Percentiles rank a stretch among this genome's conserved stretches.
These are phyloP conservation scores for Aspergillus viridinutans DNA, from an alignment of 2,329 filamentous ascomycete species.

Conservation along the genomic window DNA sequence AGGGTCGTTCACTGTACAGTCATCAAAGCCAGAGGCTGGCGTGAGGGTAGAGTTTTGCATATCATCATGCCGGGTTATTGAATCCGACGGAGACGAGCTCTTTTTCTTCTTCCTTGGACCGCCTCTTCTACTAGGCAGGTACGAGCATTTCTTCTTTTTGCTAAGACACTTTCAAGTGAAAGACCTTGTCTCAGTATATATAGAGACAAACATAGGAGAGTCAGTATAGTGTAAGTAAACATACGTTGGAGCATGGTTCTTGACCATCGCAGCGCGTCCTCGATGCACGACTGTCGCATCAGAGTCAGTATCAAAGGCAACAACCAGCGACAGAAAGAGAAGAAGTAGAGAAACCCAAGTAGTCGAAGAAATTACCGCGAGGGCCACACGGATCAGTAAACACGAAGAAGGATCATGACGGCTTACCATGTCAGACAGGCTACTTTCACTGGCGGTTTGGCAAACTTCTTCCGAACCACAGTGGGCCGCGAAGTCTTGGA, in stretches of 20 bases:
- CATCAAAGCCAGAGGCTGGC: conserved; percentile 25
- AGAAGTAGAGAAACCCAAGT: conserved; percentile 2
- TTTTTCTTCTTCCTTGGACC: conserved; percentile 42
- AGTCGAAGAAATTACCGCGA: conserved; percentile 4
- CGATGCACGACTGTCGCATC: conserved; percentile 35
- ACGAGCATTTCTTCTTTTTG: conserved; percentile 40
- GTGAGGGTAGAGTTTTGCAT: conserved; percentile 19
- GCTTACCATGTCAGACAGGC: conserved; percentile 42
- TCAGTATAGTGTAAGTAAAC: conserved; percentile 10
- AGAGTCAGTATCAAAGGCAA: conserved; percentile 4
- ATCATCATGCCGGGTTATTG: conserved; percentile 16
- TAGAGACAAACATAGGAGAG: neutral
- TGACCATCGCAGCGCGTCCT: conserved; percentile 44
- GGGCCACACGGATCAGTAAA: neutral
- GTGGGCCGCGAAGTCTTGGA: conserved; percentile 24
- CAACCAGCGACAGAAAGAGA: conserved; percentile 1
- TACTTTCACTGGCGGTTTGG: conserved; percentile 44
- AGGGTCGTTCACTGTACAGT: conserved; percentile 24
- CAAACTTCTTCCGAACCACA: conserved; percentile 40
- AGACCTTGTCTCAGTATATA: conserved; percentile 7
- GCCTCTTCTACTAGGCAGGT: conserved; percentile 42
- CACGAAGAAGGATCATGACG: neutral
- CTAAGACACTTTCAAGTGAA: conserved; percentile 30
- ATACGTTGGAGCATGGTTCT: conserved; percentile 41
- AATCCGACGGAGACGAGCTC: conserved; percentile 19